Base-by-base conservation (phyloP, 2,329 filamentous ascomycete species). In the Aspergillus uvarum region DNA sequence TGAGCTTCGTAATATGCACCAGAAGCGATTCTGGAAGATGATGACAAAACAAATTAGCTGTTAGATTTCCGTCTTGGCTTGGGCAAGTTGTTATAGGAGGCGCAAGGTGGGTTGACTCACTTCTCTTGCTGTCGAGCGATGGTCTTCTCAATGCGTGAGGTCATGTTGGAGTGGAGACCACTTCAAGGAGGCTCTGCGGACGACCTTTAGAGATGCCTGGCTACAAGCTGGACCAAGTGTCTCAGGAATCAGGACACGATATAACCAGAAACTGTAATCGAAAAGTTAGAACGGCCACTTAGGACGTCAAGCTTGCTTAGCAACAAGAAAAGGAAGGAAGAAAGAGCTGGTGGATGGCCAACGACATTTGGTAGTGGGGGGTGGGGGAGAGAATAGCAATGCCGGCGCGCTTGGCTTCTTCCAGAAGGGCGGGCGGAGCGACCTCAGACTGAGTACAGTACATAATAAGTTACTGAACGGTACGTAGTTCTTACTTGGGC, bases 1-100 rank as follows among this genome's bases (percentile, higher is more conserved):
- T 98, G 94, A 60, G 95, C 95, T 84, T 99, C 95, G 81, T 99
- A 99, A 83, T 87, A 97, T 75, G 95, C 89, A 71, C 93, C 94
- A 77, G 96, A 92, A 67, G 87, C 83, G 77, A 96, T 96, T 77
- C 92, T 91, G 69, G 4, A 59, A 26, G 57, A 62, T 14, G 51
- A 38, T 24, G 60, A 50, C 50, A 56, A 19, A 59, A 59, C 50
- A 61, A 47, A 59, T 70, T 61, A 69, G 64, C 24, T 60, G 44
- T 29, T 47, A 24, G 16, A 24, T 22, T 49, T 21, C 38, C n/a
- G 35, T 12, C 29, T 38, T 52, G 21, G 21, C 16, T 48, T 8
- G 29, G 12, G 29, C 24, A 56, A 47, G 48, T 54, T 47, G 7
- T 8, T 22, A 42, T 5, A 51, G 35, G 6, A 5, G 16, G 21